Evolutionary conservation across 1,284 basidiomycete genomes (phyloP), one percentile per base, ranked within the genome.

Genomic region (Cryptococcus jaspeensis): DNA sequence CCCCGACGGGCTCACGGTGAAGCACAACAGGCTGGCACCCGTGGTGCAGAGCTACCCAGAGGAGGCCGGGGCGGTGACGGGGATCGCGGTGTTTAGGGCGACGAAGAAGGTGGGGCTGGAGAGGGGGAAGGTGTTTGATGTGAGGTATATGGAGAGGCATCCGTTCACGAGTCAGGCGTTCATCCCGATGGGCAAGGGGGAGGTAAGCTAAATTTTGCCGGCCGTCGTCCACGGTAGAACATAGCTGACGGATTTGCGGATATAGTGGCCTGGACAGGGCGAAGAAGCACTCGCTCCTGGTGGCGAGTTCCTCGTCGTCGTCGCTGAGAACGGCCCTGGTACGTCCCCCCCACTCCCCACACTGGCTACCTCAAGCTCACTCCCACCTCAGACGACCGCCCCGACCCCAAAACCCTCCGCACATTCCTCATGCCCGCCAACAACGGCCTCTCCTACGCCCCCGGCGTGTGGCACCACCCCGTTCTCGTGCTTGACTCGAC

Each of bases 361-460:
- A 25, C 47, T 44, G 44, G 44, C 18, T 7, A 12, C 3, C 28
- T 46, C 38, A 35, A 20, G 40, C 22, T 40, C 5, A 48, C 28
- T 5, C 2, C 18, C 13, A 8, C 18, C 32, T 15, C 56, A 74
- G 85, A 93, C 65, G 89, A 88, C 71, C 80, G 80, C 62, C 94
- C 93, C 1, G 87, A 94, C 69, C 67, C 68, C n/a, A 56, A 51
- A 32, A 68, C 65, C 3, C 18, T 69, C 23, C 83, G 86, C 57
- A 90, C 89, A 11, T 95, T 95, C 75, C 69, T 87, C 46, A 90
- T 90, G 1, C 84, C 80, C 48, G 80, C 84, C 2, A 82, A 84
- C 1, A 90, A 93, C 68, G 92, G 91, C 0, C 84, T 97, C 50
- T 84, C 88, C 44, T 97, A 97, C 73, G 79, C 85, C 54, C 83